These are phyloP conservation scores for Eucalyptus pumila DNA, from an alignment of 345 rosid species.

Conservation along the genomic window DNA sequence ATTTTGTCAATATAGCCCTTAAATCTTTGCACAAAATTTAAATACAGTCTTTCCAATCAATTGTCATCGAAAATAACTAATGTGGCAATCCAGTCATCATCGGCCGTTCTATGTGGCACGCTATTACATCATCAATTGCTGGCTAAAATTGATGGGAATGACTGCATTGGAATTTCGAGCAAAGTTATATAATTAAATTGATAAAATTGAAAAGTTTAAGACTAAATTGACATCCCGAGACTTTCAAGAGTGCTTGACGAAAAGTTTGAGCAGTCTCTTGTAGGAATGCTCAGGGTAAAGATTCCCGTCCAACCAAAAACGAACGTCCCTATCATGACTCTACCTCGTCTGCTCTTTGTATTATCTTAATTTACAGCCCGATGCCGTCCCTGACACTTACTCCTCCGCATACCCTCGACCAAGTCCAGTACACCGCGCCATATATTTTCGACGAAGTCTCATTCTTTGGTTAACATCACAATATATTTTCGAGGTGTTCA, in stretches of 20 bases:
- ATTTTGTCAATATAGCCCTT: too few species aligned
- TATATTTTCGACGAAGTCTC: background rate
- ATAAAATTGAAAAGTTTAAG: too few species aligned
- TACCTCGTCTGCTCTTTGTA: background rate
- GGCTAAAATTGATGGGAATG: accelerated
- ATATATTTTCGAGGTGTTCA: too few species aligned
- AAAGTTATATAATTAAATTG: too few species aligned
- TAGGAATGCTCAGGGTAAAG: background rate
- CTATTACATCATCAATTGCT: accelerated
- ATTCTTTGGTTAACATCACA: too few species aligned
- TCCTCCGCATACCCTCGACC: too few species aligned
- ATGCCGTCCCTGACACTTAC: too few species aligned
- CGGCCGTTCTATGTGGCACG: accelerated
- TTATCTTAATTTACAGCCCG: background rate
- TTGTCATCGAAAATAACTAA: accelerated
- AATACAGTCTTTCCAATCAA: accelerated
- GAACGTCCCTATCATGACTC: background rate
- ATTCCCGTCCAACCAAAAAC: background rate
- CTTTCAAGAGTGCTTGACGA: background rate
- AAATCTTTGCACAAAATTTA: too few species aligned
- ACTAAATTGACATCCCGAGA: too few species aligned
- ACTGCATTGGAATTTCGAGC: too few species aligned
- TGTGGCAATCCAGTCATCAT: too few species aligned
- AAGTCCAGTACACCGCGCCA: background rate
- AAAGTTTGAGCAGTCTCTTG: background rate